Percentiles rank a stretch among this genome's conserved stretches.
phyloP scores from a whole-genome alignment of 2,329 filamentous ascomycete species.

The Calonectria honghensis region DNA sequence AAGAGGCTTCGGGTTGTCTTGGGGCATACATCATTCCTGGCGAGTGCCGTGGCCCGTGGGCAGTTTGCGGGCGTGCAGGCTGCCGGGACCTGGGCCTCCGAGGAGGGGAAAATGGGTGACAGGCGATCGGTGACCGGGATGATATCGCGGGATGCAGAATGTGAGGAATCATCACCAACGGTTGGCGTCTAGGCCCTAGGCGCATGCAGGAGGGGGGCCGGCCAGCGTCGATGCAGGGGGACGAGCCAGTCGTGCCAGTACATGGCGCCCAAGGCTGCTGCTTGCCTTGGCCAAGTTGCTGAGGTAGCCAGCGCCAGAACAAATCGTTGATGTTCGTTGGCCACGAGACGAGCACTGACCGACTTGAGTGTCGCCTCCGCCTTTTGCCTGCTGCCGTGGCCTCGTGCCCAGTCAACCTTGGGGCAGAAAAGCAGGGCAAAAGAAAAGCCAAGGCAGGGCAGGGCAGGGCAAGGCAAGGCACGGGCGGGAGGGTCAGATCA shows the following conservation, averaged over 20 bases:
- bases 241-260: slow-evolving; percentile 1
- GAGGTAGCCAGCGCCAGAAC: not conserved
- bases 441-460: not conserved
- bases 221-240: slow-evolving; percentile 9
- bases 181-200: slow-evolving; percentile 15
- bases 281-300: not conserved
- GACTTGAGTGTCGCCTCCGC: slow-evolving; percentile 3
- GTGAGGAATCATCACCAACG: slow-evolving; percentile 33
- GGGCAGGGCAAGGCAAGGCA: slow-evolving; percentile 3
- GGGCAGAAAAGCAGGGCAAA: slow-evolving; percentile 4
- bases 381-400: not conserved
- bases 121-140: slow-evolving; percentile 35
- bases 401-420: not conserved
- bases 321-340: not conserved
- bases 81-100: slow-evolving; percentile 15
- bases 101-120: slow-evolving; percentile 27
- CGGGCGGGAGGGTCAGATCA: slow-evolving; percentile 12
- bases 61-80: slow-evolving; percentile 8
- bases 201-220: slow-evolving; percentile 17
- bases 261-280: not conserved
- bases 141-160: slow-evolving; percentile 30
- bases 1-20: slow-evolving; percentile 18
- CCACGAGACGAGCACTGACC: slow-evolving; percentile 17
- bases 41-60: slow-evolving; percentile 24
- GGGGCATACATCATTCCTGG: slow-evolving; percentile 10